Conservation (phyloP, 192 early-diverging fungal genomes). For the Backusella sp. region DNA sequence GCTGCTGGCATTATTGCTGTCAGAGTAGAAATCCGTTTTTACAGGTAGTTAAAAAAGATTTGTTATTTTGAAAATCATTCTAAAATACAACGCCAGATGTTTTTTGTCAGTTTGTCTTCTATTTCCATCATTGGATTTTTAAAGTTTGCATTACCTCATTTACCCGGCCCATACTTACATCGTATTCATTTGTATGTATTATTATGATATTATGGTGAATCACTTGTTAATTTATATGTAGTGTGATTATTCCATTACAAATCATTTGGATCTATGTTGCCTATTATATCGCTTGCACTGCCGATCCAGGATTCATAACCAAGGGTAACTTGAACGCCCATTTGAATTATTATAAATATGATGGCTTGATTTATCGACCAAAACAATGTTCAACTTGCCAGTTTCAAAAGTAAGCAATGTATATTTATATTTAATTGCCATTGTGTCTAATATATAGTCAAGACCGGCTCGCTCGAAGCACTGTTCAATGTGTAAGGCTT, state of each 20-base stretch:
- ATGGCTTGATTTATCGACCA: conserved; percentile 45
- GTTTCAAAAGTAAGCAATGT: conserved; percentile 44
- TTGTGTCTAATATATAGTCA: neutral
- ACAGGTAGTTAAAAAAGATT: conserved; percentile 19
- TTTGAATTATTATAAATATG: conserved; percentile 44
- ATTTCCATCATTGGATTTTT: conserved; percentile 27
- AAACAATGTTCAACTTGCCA: conserved; percentile 50
- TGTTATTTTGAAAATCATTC: too few relatives aligned
- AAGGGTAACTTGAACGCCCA: conserved; percentile 37
- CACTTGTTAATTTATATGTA: neutral
- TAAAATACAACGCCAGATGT: conserved; percentile 17
- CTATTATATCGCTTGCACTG: conserved; percentile 44
- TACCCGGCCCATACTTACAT: conserved; percentile 35
- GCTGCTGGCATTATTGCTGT: conserved; percentile 23
- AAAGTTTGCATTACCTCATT: conserved; percentile 22
- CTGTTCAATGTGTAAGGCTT: conserved; percentile 54
- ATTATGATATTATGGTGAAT: neutral
- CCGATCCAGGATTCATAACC: conserved; percentile 48
- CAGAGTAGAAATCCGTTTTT: conserved; percentile 39
- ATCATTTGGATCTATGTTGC: conserved; percentile 44
- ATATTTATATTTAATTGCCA: too few relatives aligned
- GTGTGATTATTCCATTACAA: conserved; percentile 37
- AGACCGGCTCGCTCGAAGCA: conserved; percentile 59
- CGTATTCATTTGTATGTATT: conserved; percentile 33
- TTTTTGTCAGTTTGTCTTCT: conserved; percentile 33